Evolutionary conservation across 306 rosid genomes (phyloP).

Genomic region (Spatholobus suberectus): DNA sequence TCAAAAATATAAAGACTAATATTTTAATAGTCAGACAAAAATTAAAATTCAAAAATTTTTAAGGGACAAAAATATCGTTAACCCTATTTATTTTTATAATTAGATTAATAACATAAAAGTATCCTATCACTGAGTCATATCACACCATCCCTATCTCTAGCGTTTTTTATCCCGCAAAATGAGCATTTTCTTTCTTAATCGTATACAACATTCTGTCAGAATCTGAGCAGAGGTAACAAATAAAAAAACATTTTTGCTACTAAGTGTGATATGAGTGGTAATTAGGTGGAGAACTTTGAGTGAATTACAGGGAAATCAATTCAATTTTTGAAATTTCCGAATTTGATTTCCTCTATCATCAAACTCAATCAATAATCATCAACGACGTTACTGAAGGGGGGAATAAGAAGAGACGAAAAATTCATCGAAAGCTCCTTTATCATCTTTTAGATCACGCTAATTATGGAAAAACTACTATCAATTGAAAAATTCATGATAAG

Average conservation of each 20-base stretch:
- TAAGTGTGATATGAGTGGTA: not conserved
- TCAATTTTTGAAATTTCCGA: not conserved
- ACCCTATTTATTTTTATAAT: too few relatives aligned
- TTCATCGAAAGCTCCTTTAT: not conserved
- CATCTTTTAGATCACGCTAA: not conserved
- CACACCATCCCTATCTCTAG: too few relatives aligned
- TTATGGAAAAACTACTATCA: not conserved
- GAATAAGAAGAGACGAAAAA: not conserved
- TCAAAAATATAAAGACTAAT: too few relatives aligned
- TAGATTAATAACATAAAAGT: too few relatives aligned
- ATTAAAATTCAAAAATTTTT: too few relatives aligned
- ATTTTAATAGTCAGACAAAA: too few relatives aligned
- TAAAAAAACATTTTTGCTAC: too few relatives aligned
- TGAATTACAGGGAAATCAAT: not conserved
- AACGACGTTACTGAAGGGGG: not conserved
- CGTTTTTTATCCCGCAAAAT: not conserved
- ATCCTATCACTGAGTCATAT: too few relatives aligned
- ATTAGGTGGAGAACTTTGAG: not conserved
- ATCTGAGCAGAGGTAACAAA: too few relatives aligned
- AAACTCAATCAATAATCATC: not conserved
- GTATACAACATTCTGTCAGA: too few relatives aligned
- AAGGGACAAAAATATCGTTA: too few relatives aligned
- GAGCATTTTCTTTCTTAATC: not conserved
- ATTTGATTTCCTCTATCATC: not conserved
- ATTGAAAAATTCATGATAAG: not conserved